phyloP scores from a whole-genome alignment of 805 yeast species.

The Helenozyma baotianmanensis region DNA sequence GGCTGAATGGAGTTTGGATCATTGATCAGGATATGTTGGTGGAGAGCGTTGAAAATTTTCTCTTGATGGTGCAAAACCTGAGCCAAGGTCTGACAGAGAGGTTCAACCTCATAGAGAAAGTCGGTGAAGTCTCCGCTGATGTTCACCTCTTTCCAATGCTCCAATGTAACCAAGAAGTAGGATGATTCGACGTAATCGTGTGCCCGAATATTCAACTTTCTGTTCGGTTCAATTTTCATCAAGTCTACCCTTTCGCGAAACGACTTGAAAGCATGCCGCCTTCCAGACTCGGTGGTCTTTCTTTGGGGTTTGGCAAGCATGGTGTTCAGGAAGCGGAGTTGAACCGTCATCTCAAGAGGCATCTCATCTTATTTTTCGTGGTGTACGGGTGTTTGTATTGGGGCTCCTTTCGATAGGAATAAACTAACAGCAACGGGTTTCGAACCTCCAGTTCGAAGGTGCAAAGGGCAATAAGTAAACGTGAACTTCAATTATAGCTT shows the following conservation, averaged over 20 bases:
- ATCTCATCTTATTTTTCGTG: conserved; percentile 11
- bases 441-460: too few relatives aligned
- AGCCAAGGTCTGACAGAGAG: conserved; percentile 65
- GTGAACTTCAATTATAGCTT: too few relatives aligned
- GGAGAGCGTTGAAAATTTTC: conserved; percentile 50
- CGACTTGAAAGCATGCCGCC: conserved; percentile 61
- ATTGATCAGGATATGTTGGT: conserved; percentile 42
- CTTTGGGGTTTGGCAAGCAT: conserved; percentile 2
- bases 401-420: not conserved
- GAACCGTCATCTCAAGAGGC: conserved; percentile 4
- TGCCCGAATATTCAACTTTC: conserved; percentile 51
- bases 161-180: conserved; percentile 71
- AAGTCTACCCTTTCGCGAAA: conserved; percentile 82
- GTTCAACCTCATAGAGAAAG: conserved; percentile 53
- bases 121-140: conserved; percentile 66
- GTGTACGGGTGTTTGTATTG: conserved; percentile 10
- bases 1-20: conserved; percentile 79
- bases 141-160: conserved; percentile 87
- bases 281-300: conserved; percentile 50
- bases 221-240: conserved; percentile 72
- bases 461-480: too few relatives aligned
- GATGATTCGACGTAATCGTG: conserved; percentile 72
- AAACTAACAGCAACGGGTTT: conserved; percentile 1
- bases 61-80: conserved; percentile 71
- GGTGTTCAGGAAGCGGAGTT: conserved; percentile 2